Evolutionary conservation across 768 basidiomycete species (phyloP).

Genomic region (Suillus plorans): DNA sequence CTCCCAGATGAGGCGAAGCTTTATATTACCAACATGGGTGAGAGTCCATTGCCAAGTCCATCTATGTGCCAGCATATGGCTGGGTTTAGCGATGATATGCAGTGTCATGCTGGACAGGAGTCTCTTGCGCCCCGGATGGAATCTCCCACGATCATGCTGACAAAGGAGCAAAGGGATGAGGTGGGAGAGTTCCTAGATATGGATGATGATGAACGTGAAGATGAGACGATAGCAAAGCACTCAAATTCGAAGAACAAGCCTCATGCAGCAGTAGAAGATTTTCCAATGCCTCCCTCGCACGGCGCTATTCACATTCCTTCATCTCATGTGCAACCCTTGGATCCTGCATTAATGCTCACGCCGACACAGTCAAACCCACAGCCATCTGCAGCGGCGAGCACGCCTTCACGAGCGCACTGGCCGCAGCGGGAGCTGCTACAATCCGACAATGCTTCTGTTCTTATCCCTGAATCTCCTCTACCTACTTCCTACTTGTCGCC

Average conservation of each 20-base stretch:
- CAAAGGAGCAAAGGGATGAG: slow-evolving; percentile 23
- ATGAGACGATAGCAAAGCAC: slow-evolving; percentile 14
- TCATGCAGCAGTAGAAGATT: slow-evolving; percentile 49
- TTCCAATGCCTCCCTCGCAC: slow-evolving; percentile 47
- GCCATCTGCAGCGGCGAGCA: slow-evolving; percentile 5
- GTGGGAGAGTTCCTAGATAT: slow-evolving; percentile 67
- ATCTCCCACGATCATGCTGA: slow-evolving; percentile 14
- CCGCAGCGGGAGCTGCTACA: slow-evolving; percentile 22
- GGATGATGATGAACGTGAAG: slow-evolving; percentile 37
- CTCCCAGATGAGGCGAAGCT: slow-evolving; percentile 76
- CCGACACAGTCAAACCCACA: slow-evolving; percentile 24
- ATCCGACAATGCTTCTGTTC: slow-evolving; percentile 16
- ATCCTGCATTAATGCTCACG: slow-evolving; percentile 7
- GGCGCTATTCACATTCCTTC: slow-evolving; percentile 13
- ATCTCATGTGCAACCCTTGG: slow-evolving; percentile 2
- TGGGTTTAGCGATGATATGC: slow-evolving; percentile 6
- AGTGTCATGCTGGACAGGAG: slow-evolving; percentile 1
- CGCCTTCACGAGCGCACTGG: slow-evolving; percentile 24
- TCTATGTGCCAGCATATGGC: slow-evolving; percentile 14
- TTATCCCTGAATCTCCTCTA: slow-evolving; percentile 29
- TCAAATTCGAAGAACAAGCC: slow-evolving; percentile 28
- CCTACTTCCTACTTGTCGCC: slow-evolving; percentile 31
- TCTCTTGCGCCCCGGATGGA: not conserved
- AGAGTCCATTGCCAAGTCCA: slow-evolving; percentile 62
- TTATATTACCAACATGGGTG: slow-evolving; percentile 67